Percentiles rank a stretch among this genome's conserved stretches.
Evolutionary conservation across 108 stramenopile species (phyloP).

Genomic region (Conticribra weissflogii): DNA sequence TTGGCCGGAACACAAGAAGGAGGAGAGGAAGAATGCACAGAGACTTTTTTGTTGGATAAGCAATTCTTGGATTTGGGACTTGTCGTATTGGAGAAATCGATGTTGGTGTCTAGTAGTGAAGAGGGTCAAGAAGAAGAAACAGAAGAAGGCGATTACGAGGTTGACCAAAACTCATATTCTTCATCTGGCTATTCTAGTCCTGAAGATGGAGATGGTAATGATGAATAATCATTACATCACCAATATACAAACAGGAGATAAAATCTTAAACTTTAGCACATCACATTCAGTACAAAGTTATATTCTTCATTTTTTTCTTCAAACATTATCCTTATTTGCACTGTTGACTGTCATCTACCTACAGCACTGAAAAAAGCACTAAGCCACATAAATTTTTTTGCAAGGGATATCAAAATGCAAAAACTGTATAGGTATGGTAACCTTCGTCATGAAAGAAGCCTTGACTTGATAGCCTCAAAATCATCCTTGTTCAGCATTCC

Average conservation of each 20-base stretch:
- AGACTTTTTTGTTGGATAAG: slow-evolving; percentile 15
- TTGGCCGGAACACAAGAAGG: slow-evolving; percentile 3
- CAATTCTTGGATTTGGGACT: slow-evolving; percentile 35
- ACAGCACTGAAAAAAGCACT: no score
- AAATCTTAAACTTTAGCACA: neutral
- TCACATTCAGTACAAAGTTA: neutral
- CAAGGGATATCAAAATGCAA: neutral
- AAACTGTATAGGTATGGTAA: neutral
- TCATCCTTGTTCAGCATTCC: slow-evolving; percentile 1
- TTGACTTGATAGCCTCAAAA: slow-evolving; percentile 7
- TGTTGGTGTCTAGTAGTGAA: neutral
- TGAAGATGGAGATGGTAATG: no score
- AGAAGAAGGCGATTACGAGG: no score
- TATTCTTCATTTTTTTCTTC: neutral
- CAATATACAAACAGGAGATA: no score
- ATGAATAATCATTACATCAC: no score
- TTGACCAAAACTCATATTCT: no score
- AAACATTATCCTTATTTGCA: neutral
- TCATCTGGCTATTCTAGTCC: no score
- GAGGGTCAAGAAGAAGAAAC: slow-evolving; percentile 1
- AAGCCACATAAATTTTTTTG: neutral
- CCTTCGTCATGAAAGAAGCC: slow-evolving; percentile 1
- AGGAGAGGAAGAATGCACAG: neutral
- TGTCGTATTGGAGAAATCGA: slow-evolving; percentile 26
- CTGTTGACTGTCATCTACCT: no score